Evolutionary conservation across 805 yeast species (phyloP).

Genomic region (Kluyveromyces dobzhanskii): DNA sequence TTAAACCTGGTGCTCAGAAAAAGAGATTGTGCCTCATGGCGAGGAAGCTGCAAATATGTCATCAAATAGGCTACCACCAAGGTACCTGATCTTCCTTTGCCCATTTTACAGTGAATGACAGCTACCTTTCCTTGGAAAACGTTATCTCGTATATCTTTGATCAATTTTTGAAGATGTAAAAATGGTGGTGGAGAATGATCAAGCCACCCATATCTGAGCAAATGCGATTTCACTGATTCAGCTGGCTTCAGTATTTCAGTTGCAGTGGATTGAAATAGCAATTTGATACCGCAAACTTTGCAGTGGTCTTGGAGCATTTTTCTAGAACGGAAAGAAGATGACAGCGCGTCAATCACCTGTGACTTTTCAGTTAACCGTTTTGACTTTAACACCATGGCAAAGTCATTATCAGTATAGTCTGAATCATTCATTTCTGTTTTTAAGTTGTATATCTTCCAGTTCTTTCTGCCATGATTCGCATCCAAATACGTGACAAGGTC

Average conservation of each 20-base stretch:
- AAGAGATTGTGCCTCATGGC: conserved; percentile 39
- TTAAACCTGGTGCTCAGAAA: conserved; percentile 57
- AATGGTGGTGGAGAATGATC: conserved; percentile 79
- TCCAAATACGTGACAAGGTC: conserved; percentile 45
- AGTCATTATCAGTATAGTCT: conserved; percentile 26
- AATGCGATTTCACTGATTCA: conserved; percentile 16
- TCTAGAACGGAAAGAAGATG: conserved; percentile 1
- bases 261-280: background rate
- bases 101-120: conserved; percentile 79
- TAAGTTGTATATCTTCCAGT: conserved; percentile 73
- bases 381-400: conserved; percentile 5
- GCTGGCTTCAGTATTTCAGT: conserved; percentile 22
- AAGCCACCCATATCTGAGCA: conserved; percentile 42
- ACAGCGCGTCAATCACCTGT: background rate
- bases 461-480: conserved; percentile 34
- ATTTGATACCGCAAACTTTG: background rate
- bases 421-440: conserved; percentile 45
- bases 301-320: conserved; percentile 3
- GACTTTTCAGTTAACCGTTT: background rate
- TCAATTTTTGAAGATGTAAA: conserved; percentile 35
- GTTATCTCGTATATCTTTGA: conserved; percentile 39
- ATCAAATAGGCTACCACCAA: conserved; percentile 64
- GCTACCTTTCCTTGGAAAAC: conserved; percentile 42
- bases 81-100: conserved; percentile 87
- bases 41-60: conserved; percentile 32